These are phyloP conservation scores for Eutypella sp. DNA, from an alignment of 2,329 filamentous ascomycete species.

Conservation along the genomic window DNA sequence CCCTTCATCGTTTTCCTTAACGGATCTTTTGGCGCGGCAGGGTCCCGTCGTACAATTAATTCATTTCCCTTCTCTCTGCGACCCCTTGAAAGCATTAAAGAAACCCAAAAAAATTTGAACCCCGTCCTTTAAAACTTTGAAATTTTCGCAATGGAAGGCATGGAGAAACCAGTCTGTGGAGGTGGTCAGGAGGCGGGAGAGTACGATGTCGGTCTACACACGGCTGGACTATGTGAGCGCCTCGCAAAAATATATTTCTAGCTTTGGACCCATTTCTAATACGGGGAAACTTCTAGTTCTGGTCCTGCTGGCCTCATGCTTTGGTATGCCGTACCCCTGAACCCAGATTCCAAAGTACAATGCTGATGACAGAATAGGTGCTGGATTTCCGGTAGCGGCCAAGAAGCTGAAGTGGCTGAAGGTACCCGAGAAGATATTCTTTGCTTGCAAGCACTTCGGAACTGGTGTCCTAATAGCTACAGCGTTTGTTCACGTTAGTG, in stretches of 20 bases:
- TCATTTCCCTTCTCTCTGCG: too few species aligned
- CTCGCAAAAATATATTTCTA: background rate
- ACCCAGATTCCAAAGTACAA: background rate
- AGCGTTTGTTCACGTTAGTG: conserved; percentile 62
- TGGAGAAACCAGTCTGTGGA: conserved; percentile 35
- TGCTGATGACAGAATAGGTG: conserved; percentile 27
- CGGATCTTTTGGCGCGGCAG: background rate
- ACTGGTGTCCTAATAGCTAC: conserved; percentile 69
- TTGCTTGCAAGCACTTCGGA: conserved; percentile 62
- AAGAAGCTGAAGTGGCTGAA: conserved; percentile 55
- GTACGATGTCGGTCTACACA: conserved; percentile 38
- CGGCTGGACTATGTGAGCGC: conserved; percentile 36
- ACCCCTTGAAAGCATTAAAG: too few species aligned
- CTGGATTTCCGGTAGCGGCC: conserved; percentile 47
- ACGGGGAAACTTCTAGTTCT: conserved; percentile 26
- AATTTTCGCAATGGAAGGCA: conserved; percentile 3
- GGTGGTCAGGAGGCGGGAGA: conserved; percentile 31
- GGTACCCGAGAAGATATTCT: conserved; percentile 52
- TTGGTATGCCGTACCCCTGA: conserved; percentile 22
- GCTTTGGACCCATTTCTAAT: background rate
- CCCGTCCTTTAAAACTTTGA: background rate
- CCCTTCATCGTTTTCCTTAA: conserved; percentile 16
- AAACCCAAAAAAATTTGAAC: conserved; percentile 23
- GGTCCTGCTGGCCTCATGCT: conserved; percentile 34
- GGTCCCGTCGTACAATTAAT: background rate